Base-by-base conservation (phyloP, 257 asterid species). In the Catharanthus roseus region DNA sequence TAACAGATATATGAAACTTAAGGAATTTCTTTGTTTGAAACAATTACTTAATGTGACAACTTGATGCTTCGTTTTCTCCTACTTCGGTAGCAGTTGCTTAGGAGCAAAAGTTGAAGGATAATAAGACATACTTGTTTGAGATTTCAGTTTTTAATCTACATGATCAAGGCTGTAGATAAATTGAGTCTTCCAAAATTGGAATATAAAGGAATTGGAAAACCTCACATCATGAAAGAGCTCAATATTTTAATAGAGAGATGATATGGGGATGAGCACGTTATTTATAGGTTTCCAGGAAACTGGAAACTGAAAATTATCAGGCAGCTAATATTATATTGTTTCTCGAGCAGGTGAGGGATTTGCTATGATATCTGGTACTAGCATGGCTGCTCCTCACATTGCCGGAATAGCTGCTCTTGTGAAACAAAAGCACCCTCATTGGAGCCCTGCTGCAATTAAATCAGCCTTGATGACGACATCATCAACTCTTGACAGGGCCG, bases 381-480 rank as follows among this genome's bases (percentile, higher is more conserved):
- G 96, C 91, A 89, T 89, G 96, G 96, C 96, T 60, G 89, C 96
- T 15, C 93, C 96, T 28, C 96, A 89, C 67, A 87, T 89, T 67
- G 89, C 96, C 23, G 96, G 96, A 75, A 89, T 89, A 76, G 93
- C 96, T 55, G 91, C 96, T 77, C 93, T 89, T 26, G 74, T 89
- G 82, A 89, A 89, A 79, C 93, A 85, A 75, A 87, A 87, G 74
- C 81, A 89, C 74, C 96, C 93, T 80, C 96, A 75, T 69, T 90
- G 97, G 97, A 90, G 96, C 67, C 96, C 96, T 33, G 91, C 93
- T 60, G 93, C 96, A 61, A 87, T 89, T 33, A 89, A 87, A 75
- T 89, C 96, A 23, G 89, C 96, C 47, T 77, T 89, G 82, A 89
- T 89, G 96, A 87, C 93, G 44, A 89, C 96, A 8, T 82, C 96